Evolutionary conservation across 2,329 filamentous ascomycete species (phyloP).

Genomic region (Sporothrix euskadiensis): DNA sequence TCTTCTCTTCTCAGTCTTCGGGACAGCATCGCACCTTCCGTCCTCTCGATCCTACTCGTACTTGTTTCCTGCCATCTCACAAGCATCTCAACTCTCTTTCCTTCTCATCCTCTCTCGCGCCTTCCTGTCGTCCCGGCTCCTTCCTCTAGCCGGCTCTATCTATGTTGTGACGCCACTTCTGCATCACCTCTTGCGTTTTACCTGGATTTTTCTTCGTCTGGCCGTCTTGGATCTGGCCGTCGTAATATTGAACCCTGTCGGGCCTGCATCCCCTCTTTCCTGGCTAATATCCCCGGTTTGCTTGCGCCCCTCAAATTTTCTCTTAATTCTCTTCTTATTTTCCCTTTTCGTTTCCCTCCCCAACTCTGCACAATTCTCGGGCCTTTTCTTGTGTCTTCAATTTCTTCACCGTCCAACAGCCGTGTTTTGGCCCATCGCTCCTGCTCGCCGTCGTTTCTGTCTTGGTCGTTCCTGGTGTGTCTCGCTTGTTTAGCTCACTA

Average conservation of each 20-base stretch:
- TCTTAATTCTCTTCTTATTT: neutral
- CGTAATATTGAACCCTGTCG: neutral
- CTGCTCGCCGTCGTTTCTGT: neutral
- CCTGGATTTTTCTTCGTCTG: neutral
- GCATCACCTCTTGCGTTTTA: neutral
- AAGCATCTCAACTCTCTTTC: neutral
- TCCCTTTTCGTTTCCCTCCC: neutral
- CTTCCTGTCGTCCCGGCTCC: neutral
- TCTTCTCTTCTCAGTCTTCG: neutral
- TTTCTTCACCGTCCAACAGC: neutral
- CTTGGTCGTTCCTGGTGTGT: neutral
- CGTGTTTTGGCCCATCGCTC: conserved; percentile 9
- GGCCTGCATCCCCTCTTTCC: conserved; percentile 17
- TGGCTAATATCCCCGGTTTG: neutral
- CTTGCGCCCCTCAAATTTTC: neutral
- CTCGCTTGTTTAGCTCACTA: neutral
- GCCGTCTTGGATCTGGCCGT: neutral
- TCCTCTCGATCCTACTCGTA: neutral
- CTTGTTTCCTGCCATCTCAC: conserved; percentile 1
- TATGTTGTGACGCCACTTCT: conserved; percentile 16
- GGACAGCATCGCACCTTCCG: neutral
- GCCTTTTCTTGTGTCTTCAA: neutral
- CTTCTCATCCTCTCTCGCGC: neutral
- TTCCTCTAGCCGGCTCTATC: neutral
- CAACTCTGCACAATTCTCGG: neutral